Conservation (phyloP, 2,329 filamentous ascomycete species). For the Davidsoniella eucalypti region DNA sequence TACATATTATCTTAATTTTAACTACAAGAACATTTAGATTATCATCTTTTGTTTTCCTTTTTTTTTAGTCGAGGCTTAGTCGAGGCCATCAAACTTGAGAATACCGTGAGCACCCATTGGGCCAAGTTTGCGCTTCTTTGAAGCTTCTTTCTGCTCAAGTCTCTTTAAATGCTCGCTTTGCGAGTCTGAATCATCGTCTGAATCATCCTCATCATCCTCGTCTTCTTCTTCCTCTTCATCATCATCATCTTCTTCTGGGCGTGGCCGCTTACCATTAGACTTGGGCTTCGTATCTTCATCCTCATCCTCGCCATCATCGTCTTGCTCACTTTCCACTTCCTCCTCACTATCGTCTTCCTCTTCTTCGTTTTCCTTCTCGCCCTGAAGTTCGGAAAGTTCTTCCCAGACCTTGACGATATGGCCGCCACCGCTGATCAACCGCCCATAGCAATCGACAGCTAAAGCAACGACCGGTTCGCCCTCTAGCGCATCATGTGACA, state of each 20-base stretch:
- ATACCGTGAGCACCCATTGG: slow-evolving; percentile 35
- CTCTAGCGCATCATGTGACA: slow-evolving; percentile 69
- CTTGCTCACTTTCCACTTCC: slow-evolving; percentile 24
- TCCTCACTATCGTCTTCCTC: slow-evolving; percentile 31
- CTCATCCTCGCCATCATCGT: slow-evolving; percentile 23
- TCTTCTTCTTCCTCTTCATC: slow-evolving; percentile 24
- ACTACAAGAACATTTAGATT: neutral
- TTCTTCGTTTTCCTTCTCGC: slow-evolving; percentile 27
- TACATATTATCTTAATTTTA: neutral
- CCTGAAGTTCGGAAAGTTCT: slow-evolving; percentile 46
- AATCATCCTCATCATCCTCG: slow-evolving; percentile 29
- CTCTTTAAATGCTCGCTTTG: slow-evolving; percentile 1
- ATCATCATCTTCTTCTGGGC: slow-evolving; percentile 24
- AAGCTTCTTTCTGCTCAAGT: slow-evolving; percentile 17
- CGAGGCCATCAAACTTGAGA: slow-evolving; percentile 32
- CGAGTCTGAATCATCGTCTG: slow-evolving; percentile 20
- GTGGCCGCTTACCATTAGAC: slow-evolving; percentile 3
- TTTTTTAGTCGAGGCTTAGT: slow-evolving; percentile 27
- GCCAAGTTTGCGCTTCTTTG: slow-evolving; percentile 27
- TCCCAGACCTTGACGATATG: slow-evolving; percentile 83
- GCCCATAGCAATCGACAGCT: slow-evolving; percentile 67
- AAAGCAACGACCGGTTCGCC: slow-evolving; percentile 52
- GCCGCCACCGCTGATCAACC: slow-evolving; percentile 82
- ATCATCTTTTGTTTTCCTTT: neutral
- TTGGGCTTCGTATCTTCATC: slow-evolving; percentile 10